Base-by-base conservation (phyloP, 2,329 filamentous ascomycete genomes). In the Sarocladiaceae sp. region DNA sequence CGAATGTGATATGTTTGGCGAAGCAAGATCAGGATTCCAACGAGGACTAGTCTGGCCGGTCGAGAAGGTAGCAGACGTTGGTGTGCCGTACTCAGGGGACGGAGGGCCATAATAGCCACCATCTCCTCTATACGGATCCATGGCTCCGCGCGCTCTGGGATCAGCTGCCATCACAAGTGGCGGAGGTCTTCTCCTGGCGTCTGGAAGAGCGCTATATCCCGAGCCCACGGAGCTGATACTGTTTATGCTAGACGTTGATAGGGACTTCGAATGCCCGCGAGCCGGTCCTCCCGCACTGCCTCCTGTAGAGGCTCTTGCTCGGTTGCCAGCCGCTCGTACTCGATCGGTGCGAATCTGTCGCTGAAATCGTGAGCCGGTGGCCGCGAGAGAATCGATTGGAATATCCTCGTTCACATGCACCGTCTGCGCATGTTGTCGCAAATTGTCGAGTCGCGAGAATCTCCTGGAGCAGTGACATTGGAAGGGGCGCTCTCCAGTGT, bases 351-450 rank as follows among this genome's bases (percentile, higher is more conserved):
- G 82, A 54, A 96, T 90, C 68, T 97, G 92, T 56, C 93, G 82
- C 62, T 97, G 93, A 61, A 96, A 97, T 35, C 93, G 80, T 8
- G 92, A 96, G 22, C 92, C 91, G 1, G 90, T 94, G 3, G 93
- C 94, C 15, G 94, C 94, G 18, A 97, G 80, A 1, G 94, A 97
- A 66, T 97, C 91, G 36, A 86, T 84, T 3, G 94, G 94, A 29
- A 99, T 99, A 53, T 97, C 91, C 67, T 97, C 94, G 66, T 97
- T 97, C 53, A 96, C 88, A 66, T 99, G 94, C 1, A 99, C 94
- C 0, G 94, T 97, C 68, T 97, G 92, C 40, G 94, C 94, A 76
- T 99, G 94, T 66, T 99, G 94, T 54, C 94, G 84, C 50, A 99
- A 75, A 64, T 99, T 99, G 68, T 99, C 93, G 42, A 97, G 80